Evolutionary conservation across 2,329 filamentous ascomycete genomes (phyloP).

Genomic region (Fusarium bactridioides): DNA sequence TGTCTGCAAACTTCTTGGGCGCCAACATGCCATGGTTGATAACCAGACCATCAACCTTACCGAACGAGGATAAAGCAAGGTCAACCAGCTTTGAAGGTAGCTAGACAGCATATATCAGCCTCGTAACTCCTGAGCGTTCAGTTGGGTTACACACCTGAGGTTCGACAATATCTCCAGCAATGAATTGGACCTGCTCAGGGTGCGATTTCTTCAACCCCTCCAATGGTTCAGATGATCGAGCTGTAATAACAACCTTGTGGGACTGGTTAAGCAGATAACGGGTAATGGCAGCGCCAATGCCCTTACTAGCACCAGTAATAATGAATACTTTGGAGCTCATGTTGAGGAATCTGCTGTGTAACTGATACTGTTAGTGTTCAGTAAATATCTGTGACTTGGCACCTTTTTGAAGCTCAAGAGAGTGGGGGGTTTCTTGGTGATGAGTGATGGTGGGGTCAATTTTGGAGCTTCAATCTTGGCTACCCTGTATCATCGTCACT

Average conservation of each 20-base stretch:
- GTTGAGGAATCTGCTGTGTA: constrained; percentile 19
- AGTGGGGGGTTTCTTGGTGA: constrained; percentile 22
- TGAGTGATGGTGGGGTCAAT: constrained; percentile 24
- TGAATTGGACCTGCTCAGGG: constrained; percentile 58
- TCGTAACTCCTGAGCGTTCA: neutral
- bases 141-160: constrained; percentile 42
- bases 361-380: neutral
- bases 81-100: constrained; percentile 69
- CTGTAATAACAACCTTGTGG: constrained; percentile 68
- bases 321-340: constrained; percentile 73
- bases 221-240: constrained; percentile 60
- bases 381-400: constrained; percentile 4
- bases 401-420: constrained; percentile 5
- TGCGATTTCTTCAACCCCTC: constrained; percentile 60
- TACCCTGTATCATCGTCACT: constrained; percentile 32
- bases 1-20: constrained; percentile 76
- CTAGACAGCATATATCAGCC: constrained; percentile 42
- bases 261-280: constrained; percentile 59
- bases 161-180: constrained; percentile 64
- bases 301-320: constrained; percentile 71
- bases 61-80: constrained; percentile 72
- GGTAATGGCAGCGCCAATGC: constrained; percentile 66
- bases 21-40: constrained; percentile 86
- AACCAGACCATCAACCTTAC: constrained; percentile 79
- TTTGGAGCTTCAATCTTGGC: neutral